Base-by-base conservation (phyloP, 179 eudicot species). In the Nepenthes alata region DNA sequence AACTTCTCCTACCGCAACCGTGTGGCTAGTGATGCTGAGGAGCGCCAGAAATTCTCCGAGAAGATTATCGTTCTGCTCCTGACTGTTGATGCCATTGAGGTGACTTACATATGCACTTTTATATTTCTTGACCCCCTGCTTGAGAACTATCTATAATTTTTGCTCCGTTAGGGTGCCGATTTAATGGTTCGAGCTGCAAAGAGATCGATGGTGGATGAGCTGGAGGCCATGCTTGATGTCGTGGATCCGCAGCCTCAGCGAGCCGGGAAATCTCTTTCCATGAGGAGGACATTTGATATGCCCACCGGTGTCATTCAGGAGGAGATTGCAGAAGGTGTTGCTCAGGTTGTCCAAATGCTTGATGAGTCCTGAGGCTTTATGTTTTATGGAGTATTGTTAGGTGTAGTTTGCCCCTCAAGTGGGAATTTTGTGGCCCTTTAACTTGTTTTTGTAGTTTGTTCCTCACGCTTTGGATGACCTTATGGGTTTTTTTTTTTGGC, bases 221-320 rank as follows among this genome's bases (percentile, higher is more conserved):
- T 91, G 64, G 98, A 91, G 80, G 98, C 98, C 47, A 89, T 91
- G 98, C 96, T 91, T 11, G 96, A 91, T 47, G 96, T 85, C 58
- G 88, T 91, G 67, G 98, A 91, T 71, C 98, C 98, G 11, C 98
- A 91, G 49, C 86, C 96, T 37, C 25, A 25, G 25, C 25, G 25
- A 25, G 36, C 48, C 1, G 85, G 84, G 47, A 81, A 63, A 72
- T 77, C 88, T 16, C 69, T 80, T 11, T 77, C 84, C 55, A 48
- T 75, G 78, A 81, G 78, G 74, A 79, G 90, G 72, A 89, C 89
- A 13, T 91, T 91, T 55, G 98, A 91, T 69, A 83, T 91, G 98
- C 98, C 98, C 6, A 86, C 83, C 64, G 84, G 80, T 10, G 67
- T 59, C 60, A 78, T 89, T 59, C 84, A 83, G 58, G 83, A 83